Conservation (phyloP, 176 grass and related monocot genomes). For the Hsuehochloa calcarea region DNA sequence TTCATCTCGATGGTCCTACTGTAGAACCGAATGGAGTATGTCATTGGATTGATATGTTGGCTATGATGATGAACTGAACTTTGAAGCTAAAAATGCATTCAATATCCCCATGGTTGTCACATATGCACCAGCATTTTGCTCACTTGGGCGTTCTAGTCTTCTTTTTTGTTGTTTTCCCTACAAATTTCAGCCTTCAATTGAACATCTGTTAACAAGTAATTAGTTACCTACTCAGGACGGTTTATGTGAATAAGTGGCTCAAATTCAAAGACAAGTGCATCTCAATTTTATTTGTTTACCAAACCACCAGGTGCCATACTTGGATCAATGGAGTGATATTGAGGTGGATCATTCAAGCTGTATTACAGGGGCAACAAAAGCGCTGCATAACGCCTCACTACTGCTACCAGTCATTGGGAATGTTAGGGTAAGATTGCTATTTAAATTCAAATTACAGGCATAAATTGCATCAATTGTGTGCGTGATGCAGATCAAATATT, state of each 20-base stretch:
- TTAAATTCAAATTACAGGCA: not conserved
- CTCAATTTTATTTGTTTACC: not conserved
- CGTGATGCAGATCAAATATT: not conserved
- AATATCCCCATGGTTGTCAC: not conserved
- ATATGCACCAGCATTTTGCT: not conserved
- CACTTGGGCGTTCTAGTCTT: not conserved
- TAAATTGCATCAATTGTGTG: not conserved
- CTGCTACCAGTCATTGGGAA: conserved; percentile 57
- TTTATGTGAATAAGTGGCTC: not conserved
- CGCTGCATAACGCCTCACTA: conserved; percentile 62
- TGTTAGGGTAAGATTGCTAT: conserved; percentile 49
- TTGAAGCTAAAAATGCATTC: not conserved
- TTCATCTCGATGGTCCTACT: not conserved
- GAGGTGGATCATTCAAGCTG: conserved; percentile 58
- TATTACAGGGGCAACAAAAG: conserved; percentile 54
- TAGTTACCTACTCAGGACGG: not conserved
- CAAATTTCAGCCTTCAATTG: not conserved
- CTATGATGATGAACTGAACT: not conserved
- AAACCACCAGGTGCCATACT: conserved; percentile 48
- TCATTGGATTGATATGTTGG: not conserved
- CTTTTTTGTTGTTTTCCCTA: not conserved
- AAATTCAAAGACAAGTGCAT: not conserved
- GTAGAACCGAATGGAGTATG: not conserved
- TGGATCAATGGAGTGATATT: conserved; percentile 55
- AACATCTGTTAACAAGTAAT: not conserved